Evolutionary conservation across 202 grass and related monocot genomes (phyloP), one percentile per base, ranked within the genome.

Genomic region (Schoenoplectus triqueter): DNA sequence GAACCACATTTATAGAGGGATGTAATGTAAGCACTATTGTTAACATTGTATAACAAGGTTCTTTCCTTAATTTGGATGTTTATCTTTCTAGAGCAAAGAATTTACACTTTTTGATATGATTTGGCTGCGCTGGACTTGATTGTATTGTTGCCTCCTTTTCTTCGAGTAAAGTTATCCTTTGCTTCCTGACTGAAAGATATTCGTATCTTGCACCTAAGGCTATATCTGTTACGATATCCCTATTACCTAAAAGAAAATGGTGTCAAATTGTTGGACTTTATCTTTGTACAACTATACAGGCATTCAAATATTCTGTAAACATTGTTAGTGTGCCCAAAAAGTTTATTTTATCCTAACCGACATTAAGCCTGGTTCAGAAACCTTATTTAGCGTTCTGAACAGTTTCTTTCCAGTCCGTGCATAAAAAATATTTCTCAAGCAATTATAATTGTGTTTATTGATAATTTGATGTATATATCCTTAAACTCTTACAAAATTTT

Each of bases 121-220:
- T 46, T 48, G 56, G 22, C 70, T 84, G 66, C 52, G 63, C 31
- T 80, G 52, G 20, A 69, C 15, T 57, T 50, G 66, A 13, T 39
- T 49, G 42, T 63, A 5, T 61, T 80, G 68, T 79, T 62, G 21
- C 11, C 55, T 88, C 22, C 46, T 83, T 71, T 84, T 67, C 64
- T 68, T 3, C 9, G 19, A 66, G 61, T 45, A 9, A 86, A 86
- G 69, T 76, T 89, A 90, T 94, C 10, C 91, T 89, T 95, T 89
- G 66, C 95, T 93, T 97, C 80, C 59, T 48, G 15, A 56, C n/a
- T 62, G 55, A 0, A 15, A 49, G 65, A 91, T 91, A 87, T 91
- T 63, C 91, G 68, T 94, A 64, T 82, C 93, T 94, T 95, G 84
- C 40, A 19, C 47, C 71, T 76, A 22, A 72, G 67, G 66, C 15